phyloP scores from a whole-genome alignment of 2,329 filamentous ascomycete species.

The Cladophialophora carrionii region DNA sequence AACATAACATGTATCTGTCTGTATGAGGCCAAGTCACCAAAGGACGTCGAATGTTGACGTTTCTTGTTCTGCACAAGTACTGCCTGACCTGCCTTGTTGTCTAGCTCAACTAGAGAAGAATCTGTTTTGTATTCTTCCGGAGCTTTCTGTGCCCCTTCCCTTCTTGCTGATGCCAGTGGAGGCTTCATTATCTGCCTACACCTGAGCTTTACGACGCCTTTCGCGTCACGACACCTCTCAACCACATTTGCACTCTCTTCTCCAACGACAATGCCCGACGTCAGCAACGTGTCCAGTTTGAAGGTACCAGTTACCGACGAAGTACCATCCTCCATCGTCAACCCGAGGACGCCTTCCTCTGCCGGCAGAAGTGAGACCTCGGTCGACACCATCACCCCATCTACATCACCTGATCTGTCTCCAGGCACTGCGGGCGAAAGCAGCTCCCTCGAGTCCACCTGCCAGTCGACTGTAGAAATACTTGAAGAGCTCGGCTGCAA shows the following conservation, averaged over 20 bases:
- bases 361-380: neutral
- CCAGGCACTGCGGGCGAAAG: neutral
- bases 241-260: neutral
- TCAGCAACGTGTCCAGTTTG: neutral
- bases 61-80: neutral
- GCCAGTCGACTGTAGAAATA: constrained; percentile 10
- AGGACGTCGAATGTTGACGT: neutral
- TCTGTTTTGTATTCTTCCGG: neutral
- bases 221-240: neutral
- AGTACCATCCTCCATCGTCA: neutral
- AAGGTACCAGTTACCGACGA: neutral
- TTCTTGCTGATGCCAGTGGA: neutral
- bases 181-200: neutral
- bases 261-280: neutral
- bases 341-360: neutral
- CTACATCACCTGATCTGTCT: neutral
- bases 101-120: neutral
- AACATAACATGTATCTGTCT: no score
- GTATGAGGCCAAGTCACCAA: neutral
- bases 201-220: neutral
- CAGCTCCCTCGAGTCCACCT: neutral
- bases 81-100: neutral
- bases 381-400: neutral
- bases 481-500: constrained; percentile 16
- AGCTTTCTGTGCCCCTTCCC: neutral